A percentile compares a stretch with the other conserved stretches of the same genome.
phyloP scores from a whole-genome alignment of 2,329 filamentous ascomycete species.

The Venturia pyrina region DNA sequence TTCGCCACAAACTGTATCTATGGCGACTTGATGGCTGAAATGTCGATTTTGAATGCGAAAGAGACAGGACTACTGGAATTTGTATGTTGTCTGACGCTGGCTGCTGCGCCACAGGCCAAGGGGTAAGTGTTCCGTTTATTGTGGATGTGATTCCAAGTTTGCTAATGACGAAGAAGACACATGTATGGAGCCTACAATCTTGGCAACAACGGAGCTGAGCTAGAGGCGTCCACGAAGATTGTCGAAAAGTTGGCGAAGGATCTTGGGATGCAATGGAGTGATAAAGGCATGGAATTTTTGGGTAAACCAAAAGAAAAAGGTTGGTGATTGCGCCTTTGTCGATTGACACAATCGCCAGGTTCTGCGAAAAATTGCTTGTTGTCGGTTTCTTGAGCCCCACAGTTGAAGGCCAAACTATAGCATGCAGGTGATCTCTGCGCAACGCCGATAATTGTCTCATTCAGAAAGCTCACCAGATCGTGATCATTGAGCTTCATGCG shows the following conservation, averaged over 20 bases:
- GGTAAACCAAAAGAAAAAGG: neutral
- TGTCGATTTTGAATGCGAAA: neutral
- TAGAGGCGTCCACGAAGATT: neutral
- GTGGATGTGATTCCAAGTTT: neutral
- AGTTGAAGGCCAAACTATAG: too few species aligned
- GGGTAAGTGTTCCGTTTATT: neutral
- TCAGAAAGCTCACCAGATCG: too few species aligned
- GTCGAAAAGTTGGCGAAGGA: neutral
- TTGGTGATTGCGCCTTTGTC: neutral
- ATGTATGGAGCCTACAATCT: neutral
- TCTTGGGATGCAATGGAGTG: neutral
- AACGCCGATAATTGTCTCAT: too few species aligned
- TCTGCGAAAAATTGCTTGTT: too few species aligned
- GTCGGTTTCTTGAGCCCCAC: too few species aligned
- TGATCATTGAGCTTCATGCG: too few species aligned
- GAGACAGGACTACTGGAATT: neutral
- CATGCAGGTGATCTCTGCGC: too few species aligned
- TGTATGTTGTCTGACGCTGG: neutral
- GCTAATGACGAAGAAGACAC: neutral
- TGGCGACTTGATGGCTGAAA: neutral
- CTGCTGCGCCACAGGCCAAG: neutral
- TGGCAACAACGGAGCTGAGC: neutral
- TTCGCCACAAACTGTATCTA: slow-evolving; percentile 13
- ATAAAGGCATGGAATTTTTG: neutral
- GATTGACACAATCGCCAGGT: too few species aligned